Evolutionary conservation across 495 filamentous ascomycete genomes (phyloP), one percentile per base, ranked within the genome.

Genomic region (Aspergillus asperescens): DNA sequence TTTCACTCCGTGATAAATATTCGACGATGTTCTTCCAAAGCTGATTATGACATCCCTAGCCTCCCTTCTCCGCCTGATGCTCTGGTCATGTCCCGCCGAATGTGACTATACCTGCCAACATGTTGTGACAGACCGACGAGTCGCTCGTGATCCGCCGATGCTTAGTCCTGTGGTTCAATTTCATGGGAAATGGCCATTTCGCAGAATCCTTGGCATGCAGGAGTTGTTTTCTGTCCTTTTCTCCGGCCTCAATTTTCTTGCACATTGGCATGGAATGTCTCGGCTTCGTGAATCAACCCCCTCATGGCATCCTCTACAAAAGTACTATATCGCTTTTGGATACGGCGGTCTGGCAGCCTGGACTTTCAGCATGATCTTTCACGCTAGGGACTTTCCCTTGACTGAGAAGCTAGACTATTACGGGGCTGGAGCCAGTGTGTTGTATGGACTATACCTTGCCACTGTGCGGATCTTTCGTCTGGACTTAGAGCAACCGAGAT

Each of bases 131-230:
- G 70, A 87, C 52, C 70, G 65, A 19, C 89, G 93, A 52, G 68
- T 88, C 43, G 74, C 80, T 31, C 77, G 80, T 59, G 77, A 82
- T 40, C 80, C 81, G 25, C 81, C 82, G 12, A 78, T 81, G 69
- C 66, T 79, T 34, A 73, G 79, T 24, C 80, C 87, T 3, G 66
- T 95, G 23, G 83, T 91, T 32, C 93, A 98, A 73, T 98, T 88
- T 76, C 91, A 98, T 75, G 93, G 94, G n/a, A 98, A 98, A 81
- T 98, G 93, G 93, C 93, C 93, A 24, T 98, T 98, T 76, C 75
- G 80, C 56, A 84, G 93, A 53, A 76, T 96, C 54, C 68, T 95
- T 15, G 93, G 93, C 60, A 84, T 96, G 73, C 93, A 98, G 72
- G 93, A 98, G 74, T 89, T 91, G 54, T 88, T 88, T 69, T 88